Conservation (phyloP, 148 eudicot species). For the Spergularia marina region DNA sequence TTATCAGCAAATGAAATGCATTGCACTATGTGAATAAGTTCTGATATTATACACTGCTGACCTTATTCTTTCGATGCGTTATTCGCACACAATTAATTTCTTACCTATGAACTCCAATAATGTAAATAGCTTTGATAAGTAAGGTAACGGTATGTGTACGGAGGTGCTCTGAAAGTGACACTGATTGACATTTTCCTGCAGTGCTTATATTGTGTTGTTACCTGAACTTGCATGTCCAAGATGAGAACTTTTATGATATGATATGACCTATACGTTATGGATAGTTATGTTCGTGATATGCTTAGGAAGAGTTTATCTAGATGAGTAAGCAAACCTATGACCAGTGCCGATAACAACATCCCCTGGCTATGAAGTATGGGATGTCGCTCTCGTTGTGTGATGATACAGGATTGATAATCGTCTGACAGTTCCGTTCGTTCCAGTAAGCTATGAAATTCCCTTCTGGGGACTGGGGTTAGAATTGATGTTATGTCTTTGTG, state of each 20-base stretch:
- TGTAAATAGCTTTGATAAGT: conserved; percentile 7
- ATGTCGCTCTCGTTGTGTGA: conserved; percentile 17
- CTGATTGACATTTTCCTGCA: background rate
- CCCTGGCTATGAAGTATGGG: background rate
- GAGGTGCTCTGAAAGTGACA: conserved; percentile 12
- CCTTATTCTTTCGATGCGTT: background rate
- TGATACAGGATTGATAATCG: background rate
- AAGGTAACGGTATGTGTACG: conserved; percentile 10
- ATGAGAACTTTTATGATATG: background rate
- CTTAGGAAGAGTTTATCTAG: background rate
- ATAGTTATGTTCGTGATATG: no score
- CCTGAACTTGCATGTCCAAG: conserved; percentile 5
- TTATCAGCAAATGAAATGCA: conserved; percentile 3
- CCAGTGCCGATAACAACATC: conserved; percentile 4
- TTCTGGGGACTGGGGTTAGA: background rate
- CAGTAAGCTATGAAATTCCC: conserved; percentile 4
- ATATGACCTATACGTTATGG: no score
- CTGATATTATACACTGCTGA: conserved; percentile 10
- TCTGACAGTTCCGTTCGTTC: background rate
- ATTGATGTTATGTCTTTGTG: background rate
- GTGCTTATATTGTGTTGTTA: conserved; percentile 6
- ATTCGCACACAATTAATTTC: conserved; percentile 5
- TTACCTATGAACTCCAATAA: conserved; percentile 7
- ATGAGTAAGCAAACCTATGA: conserved; percentile 22
- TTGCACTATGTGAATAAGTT: conserved; percentile 10